Percentiles rank a stretch among this genome's conserved stretches.
phyloP scores from a whole-genome alignment of 106 monocot species.

The Gastrodia elata region DNA sequence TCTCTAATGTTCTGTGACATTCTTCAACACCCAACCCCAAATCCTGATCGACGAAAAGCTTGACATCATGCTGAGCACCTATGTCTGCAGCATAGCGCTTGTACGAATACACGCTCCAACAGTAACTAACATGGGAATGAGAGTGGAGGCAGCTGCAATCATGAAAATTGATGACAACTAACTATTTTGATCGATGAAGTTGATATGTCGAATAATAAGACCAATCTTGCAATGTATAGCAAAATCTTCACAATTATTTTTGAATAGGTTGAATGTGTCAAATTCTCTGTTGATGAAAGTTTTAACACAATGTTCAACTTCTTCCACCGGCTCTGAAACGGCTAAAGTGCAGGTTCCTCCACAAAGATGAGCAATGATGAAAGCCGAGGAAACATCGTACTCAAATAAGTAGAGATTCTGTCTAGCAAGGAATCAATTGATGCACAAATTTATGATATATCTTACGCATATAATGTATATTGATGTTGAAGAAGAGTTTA shows the following conservation, averaged over 20 bases:
- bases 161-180: conserved; percentile 48
- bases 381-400: conserved; percentile 48
- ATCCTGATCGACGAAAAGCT: conserved; percentile 57
- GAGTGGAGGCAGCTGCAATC: conserved; percentile 37
- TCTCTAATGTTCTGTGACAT: not conserved
- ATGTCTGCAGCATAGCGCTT: conserved; percentile 58
- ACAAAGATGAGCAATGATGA: conserved; percentile 66
- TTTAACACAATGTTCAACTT: conserved; percentile 54
- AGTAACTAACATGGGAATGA: conserved; percentile 31
- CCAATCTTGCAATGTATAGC: conserved; percentile 93
- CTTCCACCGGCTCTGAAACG: conserved; percentile 29
- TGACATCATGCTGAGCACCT: conserved; percentile 58
- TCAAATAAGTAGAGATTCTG: conserved; percentile 53
- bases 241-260: conserved; percentile 97
- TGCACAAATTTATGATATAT: conserved; percentile 70
- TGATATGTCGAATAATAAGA: conserved; percentile 39
- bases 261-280: conserved; percentile 61
- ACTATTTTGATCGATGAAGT: conserved; percentile 57
- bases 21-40: not conserved
- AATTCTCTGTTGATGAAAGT: conserved; percentile 65
- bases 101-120: conserved; percentile 54
- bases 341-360: conserved; percentile 89
- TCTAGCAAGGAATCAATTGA: conserved; percentile 68
- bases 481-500: conserved; percentile 43
- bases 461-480: conserved; percentile 21